Base-by-base conservation (phyloP, 2,329 filamentous ascomycete genomes). In the Ophiostoma australiae region DNA sequence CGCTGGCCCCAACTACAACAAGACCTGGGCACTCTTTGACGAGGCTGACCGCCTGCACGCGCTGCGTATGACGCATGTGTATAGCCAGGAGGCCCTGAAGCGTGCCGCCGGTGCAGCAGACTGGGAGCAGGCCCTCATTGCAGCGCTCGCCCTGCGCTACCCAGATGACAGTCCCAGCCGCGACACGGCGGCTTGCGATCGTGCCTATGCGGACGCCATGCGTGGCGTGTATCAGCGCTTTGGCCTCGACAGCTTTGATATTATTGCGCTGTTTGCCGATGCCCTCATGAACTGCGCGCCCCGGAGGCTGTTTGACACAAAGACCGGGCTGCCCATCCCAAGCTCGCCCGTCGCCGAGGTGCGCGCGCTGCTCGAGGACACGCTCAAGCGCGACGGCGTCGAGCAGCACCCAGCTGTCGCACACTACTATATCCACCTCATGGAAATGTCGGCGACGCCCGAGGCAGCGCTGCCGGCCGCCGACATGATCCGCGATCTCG, bases 1-100 rank as follows among this genome's bases (percentile, higher is more conserved):
- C 1, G 80, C 91, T 0, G 91, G 91, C 0, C 91, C 91, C 3
- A 93, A 94, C 76, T 89, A 89, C 78, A 87, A 94, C 80, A 92
- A 93, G 76, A 88, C 91, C 0, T 93, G 91, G 91, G 85, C 87
- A 37, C 83, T 87, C 33, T 92, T 93, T 74, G 89, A 90, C 70
- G 79, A 83, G 0, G 79, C 82, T 0, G 91, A 93, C 74, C 80
- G 90, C 4, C 58, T 35, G 10, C 55, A 61, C 4, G 69, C 70
- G 17, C 23, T 71, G 31, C 33, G 33, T 10, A 65, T 48, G 41
- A 71, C 70, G 4, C 58, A 67, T n/a, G 2, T 15, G 10, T 71
- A 71, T 37, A 37, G 41, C 1, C 44, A 69, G 15, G 68, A 67
- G 11, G 70, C 70, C 1, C 20, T 69, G 44, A 37, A 66, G 13